Evolutionary conservation across 257 asterid species (phyloP), one percentile per base, ranked within the genome.

Genomic region (Solanum tarijense): DNA sequence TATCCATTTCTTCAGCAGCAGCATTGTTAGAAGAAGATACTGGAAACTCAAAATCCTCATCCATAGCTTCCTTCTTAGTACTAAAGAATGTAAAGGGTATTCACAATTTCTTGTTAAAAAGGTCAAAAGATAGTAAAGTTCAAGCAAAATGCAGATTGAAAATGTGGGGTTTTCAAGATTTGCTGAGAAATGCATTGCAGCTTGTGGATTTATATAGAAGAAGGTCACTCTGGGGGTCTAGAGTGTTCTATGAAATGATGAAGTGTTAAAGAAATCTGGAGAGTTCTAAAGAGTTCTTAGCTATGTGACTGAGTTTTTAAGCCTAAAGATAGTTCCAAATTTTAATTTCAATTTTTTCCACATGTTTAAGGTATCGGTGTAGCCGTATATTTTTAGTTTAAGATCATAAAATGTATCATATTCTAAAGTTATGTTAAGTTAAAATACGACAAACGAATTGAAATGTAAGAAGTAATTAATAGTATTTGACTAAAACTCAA

Each of bases 31-130:
- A 88, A 79, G 87, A 39, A 79, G 87, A 39, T 27, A 52, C 23
- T 65, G 94, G 93, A 84, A 89, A 86, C 62, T 87, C 93, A 52
- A 91, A 91, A 88, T 90, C 91, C 18, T 68, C 91, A 69, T 90
- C 92, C 94, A 92, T 91, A 2, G 34, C 55, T 75, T 21, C 83
- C 55, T 75, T 75, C 34, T 75, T 75, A 7, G 41, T 25, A 75
- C 55, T 23, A 23, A 75, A 75, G 18, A 75, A 36, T 27, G 31
- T 23, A 38, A 35, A 36, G 58, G 83, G 58, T 23, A 23, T 75
- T 38, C 58, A 38, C 52, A 38, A 38, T 11, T 75, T 75, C 58
- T 75, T 38, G 83, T 5, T 12, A 75, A 23, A 36, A 20, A 5
- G 23, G 12, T 75, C 13, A 38, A 76, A 76, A 23, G 55, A 36